Evolutionary conservation across 1,284 basidiomycete genomes (phyloP).

Genomic region (Pseudozyma sp.): DNA sequence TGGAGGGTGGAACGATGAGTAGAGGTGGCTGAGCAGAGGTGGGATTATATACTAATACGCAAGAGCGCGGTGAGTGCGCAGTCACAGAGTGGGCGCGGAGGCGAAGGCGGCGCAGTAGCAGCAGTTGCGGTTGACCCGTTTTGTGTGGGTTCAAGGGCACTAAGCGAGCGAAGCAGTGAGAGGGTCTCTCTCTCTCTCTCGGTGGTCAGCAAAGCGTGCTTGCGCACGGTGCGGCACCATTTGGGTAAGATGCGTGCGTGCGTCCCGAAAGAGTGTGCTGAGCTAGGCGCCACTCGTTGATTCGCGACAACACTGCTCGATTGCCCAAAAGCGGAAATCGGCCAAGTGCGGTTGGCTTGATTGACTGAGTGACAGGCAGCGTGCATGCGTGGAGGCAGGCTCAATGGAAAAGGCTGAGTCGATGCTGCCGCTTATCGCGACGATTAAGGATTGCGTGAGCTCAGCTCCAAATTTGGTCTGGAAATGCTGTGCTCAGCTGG

Average conservation of each 20-base stretch:
- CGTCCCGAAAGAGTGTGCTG: neutral
- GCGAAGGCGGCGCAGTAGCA: neutral
- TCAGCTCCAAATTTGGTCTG: no score
- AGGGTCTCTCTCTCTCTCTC: neutral
- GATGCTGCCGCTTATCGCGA: no score
- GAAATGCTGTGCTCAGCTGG: no score
- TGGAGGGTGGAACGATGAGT: neutral
- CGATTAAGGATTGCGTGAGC: no score
- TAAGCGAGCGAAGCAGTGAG: neutral
- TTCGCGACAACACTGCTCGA: neutral
- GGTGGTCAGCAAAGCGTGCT: neutral
- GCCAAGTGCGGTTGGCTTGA: no score
- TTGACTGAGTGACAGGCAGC: no score
- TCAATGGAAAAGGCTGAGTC: no score
- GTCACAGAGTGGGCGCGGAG: neutral
- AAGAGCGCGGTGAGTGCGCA: neutral
- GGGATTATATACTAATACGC: constrained; percentile 27
- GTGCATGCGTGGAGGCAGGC: no score
- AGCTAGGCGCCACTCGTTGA: constrained; percentile 1
- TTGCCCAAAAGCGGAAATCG: neutral
- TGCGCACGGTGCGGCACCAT: constrained; percentile 21
- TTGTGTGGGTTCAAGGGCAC: neutral
- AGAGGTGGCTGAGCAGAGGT: constrained; percentile 11
- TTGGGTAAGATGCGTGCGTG: neutral
- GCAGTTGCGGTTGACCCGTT: constrained; percentile 12